Conservation (phyloP, 306 rosid species). For the Pterocarpus macrocarpus region DNA sequence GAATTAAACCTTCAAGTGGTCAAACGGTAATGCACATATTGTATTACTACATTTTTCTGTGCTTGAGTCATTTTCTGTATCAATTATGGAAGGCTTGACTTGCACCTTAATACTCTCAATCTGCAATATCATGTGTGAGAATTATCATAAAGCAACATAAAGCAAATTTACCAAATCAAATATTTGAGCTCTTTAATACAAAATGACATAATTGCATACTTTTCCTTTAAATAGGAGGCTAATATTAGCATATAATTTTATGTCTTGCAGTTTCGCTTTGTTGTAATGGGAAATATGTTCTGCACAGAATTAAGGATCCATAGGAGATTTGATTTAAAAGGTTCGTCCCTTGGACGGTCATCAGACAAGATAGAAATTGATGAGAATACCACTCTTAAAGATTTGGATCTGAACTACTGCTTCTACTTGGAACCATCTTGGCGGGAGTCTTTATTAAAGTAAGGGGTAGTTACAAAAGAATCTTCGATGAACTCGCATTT, state of each 20-base stretch:
- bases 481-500: slow-evolving; percentile 7
- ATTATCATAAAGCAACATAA: neutral
- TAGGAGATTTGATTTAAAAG: slow-evolving; percentile 89
- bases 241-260: slow-evolving; percentile 32
- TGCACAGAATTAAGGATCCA: slow-evolving; percentile 94
- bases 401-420: slow-evolving; percentile 82
- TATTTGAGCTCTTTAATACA: slow-evolving; percentile 27
- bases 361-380: slow-evolving; percentile 93
- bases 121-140: slow-evolving; percentile 20
- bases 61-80: slow-evolving; percentile 9
- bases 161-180: neutral
- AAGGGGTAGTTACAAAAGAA: slow-evolving; percentile 47
- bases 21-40: slow-evolving; percentile 71
- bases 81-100: slow-evolving; percentile 10
- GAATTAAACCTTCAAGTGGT: slow-evolving; percentile 90
- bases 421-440: slow-evolving; percentile 96
- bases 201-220: slow-evolving; percentile 14
- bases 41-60: slow-evolving; percentile 26
- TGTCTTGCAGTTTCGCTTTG: slow-evolving; percentile 86
- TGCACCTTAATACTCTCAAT: slow-evolving; percentile 15
- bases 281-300: slow-evolving; percentile 97
- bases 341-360: slow-evolving; percentile 91
- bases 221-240: slow-evolving; percentile 44
- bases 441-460: slow-evolving; percentile 82
- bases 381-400: slow-evolving; percentile 90